These are phyloP conservation scores for Vaccinium darrowii DNA, from an alignment of 148 eudicot species.

Conservation along the genomic window DNA sequence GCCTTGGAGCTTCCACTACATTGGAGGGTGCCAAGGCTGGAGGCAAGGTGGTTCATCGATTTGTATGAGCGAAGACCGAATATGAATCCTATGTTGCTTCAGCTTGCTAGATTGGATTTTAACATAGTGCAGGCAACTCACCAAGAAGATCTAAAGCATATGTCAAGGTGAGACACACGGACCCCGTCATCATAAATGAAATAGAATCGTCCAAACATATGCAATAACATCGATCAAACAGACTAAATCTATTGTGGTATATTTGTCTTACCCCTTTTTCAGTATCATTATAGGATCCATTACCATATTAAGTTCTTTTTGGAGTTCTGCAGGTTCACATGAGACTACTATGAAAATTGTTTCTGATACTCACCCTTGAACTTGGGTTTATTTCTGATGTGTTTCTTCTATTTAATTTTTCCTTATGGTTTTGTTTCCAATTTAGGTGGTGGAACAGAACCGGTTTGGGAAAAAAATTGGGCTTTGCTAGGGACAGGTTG, in stretches of 20 bases:
- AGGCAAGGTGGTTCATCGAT: slow-evolving; percentile 21
- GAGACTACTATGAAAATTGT: too few species aligned
- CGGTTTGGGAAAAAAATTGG: not conserved
- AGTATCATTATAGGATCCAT: too few species aligned
- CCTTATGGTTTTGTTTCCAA: not conserved
- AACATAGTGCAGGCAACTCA: slow-evolving; percentile 16
- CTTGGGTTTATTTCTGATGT: not conserved
- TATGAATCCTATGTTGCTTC: slow-evolving; percentile 3
- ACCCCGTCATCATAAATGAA: too few species aligned
- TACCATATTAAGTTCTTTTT: too few species aligned
- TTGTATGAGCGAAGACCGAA: not conserved
- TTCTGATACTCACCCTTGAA: too few species aligned
- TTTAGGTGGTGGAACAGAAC: not conserved
- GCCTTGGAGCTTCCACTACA: slow-evolving; percentile 22
- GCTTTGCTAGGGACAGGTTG: slow-evolving; percentile 14
- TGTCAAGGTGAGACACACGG: not conserved
- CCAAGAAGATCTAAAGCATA: not conserved
- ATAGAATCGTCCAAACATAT: not conserved
- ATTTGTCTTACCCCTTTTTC: too few species aligned
- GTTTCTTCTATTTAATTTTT: not conserved
- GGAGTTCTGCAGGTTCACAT: too few species aligned
- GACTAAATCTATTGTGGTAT: not conserved
- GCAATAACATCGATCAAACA: not conserved
- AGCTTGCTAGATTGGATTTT: slow-evolving; percentile 10
- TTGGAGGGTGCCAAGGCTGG: slow-evolving; percentile 13